phyloP scores from a whole-genome alignment of 2,329 filamentous ascomycete genomes.

The Trichoderma oligosporum region DNA sequence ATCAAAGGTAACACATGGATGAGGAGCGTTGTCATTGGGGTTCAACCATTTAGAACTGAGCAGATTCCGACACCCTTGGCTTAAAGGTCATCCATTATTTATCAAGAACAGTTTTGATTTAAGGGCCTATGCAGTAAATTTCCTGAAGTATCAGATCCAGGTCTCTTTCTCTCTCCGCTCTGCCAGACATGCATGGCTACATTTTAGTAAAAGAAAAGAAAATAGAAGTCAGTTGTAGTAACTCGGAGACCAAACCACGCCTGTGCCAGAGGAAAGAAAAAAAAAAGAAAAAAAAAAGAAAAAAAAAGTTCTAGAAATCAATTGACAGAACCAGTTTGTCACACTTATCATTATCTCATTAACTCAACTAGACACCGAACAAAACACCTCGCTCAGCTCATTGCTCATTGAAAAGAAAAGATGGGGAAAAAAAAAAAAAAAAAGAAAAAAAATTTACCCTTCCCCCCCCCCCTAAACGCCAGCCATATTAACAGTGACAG shows the following conservation, averaged over 20 bases:
- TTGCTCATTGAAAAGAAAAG: not conserved
- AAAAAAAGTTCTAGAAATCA: no score
- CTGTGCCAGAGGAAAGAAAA: no score
- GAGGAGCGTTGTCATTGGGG: no score
- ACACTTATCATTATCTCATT: not conserved
- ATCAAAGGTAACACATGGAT: no score
- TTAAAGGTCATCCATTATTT: not conserved
- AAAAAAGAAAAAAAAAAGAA: no score
- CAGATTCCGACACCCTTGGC: not conserved
- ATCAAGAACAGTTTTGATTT: constrained; percentile 17
- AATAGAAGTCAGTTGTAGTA: constrained; percentile 18
- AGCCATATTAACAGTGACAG: constrained; percentile 24
- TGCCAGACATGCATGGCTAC: not conserved
- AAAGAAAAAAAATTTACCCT: constrained; percentile 20
- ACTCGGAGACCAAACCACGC: constrained; percentile 33
- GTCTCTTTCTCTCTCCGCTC: not conserved
- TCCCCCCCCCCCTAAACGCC: constrained; percentile 36
- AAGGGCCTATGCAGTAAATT: constrained; percentile 1
- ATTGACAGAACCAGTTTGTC: no score
- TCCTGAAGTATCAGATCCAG: constrained; percentile 7
- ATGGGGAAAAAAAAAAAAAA: not conserved
- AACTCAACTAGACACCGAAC: not conserved
- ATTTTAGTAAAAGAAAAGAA: constrained; percentile 18
- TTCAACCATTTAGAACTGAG: no score
- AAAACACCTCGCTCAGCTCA: constrained; percentile 9